Evolutionary conservation across 805 yeast genomes (phyloP).

Genomic region (Helenozyma baotianmanensis): DNA sequence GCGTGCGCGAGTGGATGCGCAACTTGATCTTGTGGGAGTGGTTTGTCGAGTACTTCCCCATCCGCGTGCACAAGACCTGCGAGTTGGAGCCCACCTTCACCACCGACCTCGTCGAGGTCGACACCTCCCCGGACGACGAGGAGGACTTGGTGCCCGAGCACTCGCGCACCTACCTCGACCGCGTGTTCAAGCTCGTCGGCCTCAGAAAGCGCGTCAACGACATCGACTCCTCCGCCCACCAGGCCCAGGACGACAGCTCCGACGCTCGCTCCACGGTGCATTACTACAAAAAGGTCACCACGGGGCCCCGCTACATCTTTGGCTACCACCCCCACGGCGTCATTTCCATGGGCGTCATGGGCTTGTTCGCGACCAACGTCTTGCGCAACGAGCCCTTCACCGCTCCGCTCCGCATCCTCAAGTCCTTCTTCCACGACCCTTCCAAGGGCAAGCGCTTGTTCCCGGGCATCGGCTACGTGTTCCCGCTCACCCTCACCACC

Average conservation of each 20-base stretch:
- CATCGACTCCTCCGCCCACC: conserved; percentile 13
- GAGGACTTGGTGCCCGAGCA: conserved; percentile 38
- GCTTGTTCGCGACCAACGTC: conserved; percentile 64
- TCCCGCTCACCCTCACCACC: conserved; percentile 73
- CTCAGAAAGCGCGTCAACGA: conserved; percentile 35
- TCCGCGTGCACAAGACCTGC: conserved; percentile 59
- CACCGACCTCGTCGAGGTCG: conserved; percentile 24
- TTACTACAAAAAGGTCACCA: conserved; percentile 26
- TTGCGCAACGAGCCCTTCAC: conserved; percentile 39
- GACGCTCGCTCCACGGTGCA: conserved; percentile 2
- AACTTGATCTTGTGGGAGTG: conserved; percentile 59
- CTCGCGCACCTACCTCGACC: conserved; percentile 33
- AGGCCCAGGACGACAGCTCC: neutral
- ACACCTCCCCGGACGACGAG: conserved; percentile 29
- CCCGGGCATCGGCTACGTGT: conserved; percentile 76
- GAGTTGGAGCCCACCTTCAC: conserved; percentile 73
- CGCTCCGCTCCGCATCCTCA: conserved; percentile 30
- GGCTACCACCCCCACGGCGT: conserved; percentile 98
- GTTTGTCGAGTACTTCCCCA: conserved; percentile 79
- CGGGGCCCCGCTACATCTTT: conserved; percentile 78
- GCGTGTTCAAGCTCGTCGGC: conserved; percentile 31
- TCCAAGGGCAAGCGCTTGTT: conserved; percentile 61
- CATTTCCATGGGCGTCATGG: conserved; percentile 86
- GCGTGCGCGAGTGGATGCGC: conserved; percentile 57
- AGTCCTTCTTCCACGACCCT: conserved; percentile 54